Evolutionary conservation across 805 yeast genomes (phyloP).

Genomic region (Candida coquimbonensis): DNA sequence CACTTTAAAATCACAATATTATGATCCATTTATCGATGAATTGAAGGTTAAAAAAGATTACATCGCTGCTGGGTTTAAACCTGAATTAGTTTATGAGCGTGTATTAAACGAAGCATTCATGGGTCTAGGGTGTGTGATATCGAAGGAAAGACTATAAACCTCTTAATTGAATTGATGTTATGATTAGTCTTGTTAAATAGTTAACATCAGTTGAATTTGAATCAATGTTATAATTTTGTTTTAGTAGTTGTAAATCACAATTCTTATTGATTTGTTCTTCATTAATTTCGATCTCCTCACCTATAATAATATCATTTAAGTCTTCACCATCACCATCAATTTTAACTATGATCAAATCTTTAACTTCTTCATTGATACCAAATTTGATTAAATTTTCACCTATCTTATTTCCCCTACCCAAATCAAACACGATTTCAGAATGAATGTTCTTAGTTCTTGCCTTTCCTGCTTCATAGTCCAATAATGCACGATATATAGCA

Average conservation of each 20-base stretch:
- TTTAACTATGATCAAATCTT: conserved; percentile 44
- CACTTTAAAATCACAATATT: conserved; percentile 39
- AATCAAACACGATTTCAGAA: conserved; percentile 62
- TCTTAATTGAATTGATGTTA: conserved; percentile 42
- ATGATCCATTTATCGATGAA: conserved; percentile 57
- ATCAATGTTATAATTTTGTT: conserved; percentile 20
- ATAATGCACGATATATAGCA: conserved; percentile 53
- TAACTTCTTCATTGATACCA: conserved; percentile 52
- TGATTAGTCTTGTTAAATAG: conserved; percentile 33
- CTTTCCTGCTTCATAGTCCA: conserved; percentile 39
- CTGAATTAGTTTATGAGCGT: conserved; percentile 62
- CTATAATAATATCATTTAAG: conserved; percentile 23
- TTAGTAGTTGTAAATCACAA: conserved; percentile 29
- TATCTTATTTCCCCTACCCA: conserved; percentile 66
- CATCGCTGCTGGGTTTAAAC: conserved; percentile 80
- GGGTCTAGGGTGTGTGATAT: conserved; percentile 80
- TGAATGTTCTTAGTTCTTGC: conserved; percentile 61
- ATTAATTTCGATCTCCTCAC: conserved; percentile 27
- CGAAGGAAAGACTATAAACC: conserved; percentile 46
- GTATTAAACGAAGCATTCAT: conserved; percentile 83
- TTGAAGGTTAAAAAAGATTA: conserved; percentile 53
- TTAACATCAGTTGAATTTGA: conserved; percentile 4
- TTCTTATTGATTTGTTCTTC: conserved; percentile 26
- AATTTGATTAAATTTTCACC: conserved; percentile 64
- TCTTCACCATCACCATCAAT: conserved; percentile 16